Evolutionary conservation across 148 eudicot species (phyloP).

Genomic region (Vaccinium darrowii): DNA sequence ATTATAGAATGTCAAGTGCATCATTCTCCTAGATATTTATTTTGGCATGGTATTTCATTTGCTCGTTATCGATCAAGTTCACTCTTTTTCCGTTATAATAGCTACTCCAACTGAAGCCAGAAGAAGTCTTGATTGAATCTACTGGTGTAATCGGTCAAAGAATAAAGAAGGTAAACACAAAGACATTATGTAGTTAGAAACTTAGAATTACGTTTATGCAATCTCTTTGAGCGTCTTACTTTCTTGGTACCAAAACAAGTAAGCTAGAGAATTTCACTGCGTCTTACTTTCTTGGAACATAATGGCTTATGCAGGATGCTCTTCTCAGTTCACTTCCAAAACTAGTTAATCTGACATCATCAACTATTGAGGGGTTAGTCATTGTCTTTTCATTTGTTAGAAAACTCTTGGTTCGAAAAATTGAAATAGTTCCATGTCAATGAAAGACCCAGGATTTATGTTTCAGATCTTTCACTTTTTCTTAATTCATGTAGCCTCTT

Average conservation of each 20-base stretch:
- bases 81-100: slow-evolving; percentile 20
- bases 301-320: slow-evolving; percentile 61
- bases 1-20: slow-evolving; percentile 1
- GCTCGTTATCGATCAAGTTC: background rate
- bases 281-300: background rate
- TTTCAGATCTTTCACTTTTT: background rate
- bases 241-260: slow-evolving; percentile 1
- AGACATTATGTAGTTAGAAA: background rate
- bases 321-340: slow-evolving; percentile 82
- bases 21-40: slow-evolving; percentile 3
- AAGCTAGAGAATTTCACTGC: background rate
- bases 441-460: background rate
- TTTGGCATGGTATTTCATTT: background rate
- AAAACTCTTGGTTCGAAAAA: background rate
- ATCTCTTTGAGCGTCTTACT: background rate
- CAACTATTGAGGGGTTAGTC: slow-evolving; percentile 71
- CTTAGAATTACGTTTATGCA: background rate
- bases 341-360: slow-evolving; percentile 58
- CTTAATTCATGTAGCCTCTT: background rate
- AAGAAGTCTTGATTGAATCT: slow-evolving; percentile 85
- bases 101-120: slow-evolving; percentile 67
- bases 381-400: slow-evolving; percentile 7
- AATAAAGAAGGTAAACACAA: slow-evolving; percentile 75
- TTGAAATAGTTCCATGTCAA: background rate
- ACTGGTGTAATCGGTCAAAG: slow-evolving; percentile 98